Percentiles rank a stretch among this genome's conserved stretches.
Evolutionary conservation across 106 monocot genomes (phyloP).

Genomic region (Dendrobium chrysotoxum): DNA sequence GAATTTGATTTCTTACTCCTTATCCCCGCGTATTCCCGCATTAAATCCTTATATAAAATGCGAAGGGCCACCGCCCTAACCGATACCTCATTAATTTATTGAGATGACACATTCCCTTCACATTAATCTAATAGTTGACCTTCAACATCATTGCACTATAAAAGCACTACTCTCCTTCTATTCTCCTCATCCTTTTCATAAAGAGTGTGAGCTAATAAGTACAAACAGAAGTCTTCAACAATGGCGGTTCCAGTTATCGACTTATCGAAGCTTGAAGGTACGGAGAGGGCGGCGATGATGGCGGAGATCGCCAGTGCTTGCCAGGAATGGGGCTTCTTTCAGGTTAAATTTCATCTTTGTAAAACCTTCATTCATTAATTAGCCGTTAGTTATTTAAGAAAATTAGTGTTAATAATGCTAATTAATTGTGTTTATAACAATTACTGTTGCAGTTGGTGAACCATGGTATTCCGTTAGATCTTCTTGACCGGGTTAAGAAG

Average conservation of each 20-base stretch:
- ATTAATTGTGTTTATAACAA: not conserved
- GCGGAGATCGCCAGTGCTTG: conserved; percentile 41
- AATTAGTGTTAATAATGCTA: not conserved
- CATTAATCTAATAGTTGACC: not conserved
- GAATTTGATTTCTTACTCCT: too few species aligned
- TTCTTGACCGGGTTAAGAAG: conserved; percentile 53
- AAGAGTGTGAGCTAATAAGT: too few species aligned
- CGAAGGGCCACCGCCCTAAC: not conserved
- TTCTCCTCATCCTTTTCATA: not conserved
- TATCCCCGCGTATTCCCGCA: too few species aligned
- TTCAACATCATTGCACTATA: not conserved
- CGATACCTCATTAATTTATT: not conserved
- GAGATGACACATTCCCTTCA: not conserved
- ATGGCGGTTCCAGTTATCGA: conserved; percentile 45
- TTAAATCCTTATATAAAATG: too few species aligned
- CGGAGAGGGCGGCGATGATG: conserved; percentile 20
- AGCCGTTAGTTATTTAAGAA: not conserved
- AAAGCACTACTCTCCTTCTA: not conserved
- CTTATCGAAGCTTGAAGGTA: conserved; percentile 37
- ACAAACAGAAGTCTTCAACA: not conserved
- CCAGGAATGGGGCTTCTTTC: conserved; percentile 66
- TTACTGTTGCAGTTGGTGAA: conserved; percentile 36
- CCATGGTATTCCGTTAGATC: conserved; percentile 53
- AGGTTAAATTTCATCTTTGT: conserved; percentile 12
- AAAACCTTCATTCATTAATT: too few species aligned